These are phyloP conservation scores for Dothistroma pini DNA, from an alignment of 2,329 filamentous ascomycete genomes.

Conservation along the genomic window DNA sequence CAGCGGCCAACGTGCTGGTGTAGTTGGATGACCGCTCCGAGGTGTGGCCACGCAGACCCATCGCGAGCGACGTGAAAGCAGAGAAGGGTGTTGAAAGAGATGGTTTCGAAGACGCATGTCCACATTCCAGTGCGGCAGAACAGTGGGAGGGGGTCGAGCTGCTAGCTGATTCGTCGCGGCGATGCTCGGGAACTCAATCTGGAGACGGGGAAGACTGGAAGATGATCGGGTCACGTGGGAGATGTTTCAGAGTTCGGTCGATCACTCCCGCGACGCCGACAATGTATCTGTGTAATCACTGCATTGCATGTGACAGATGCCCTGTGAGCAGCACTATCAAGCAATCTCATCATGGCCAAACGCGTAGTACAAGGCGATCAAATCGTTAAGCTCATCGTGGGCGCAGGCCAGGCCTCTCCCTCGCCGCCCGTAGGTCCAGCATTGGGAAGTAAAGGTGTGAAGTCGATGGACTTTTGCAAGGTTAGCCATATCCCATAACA, in stretches of 20 bases:
- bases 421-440: conserved; percentile 96
- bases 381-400: conserved; percentile 96
- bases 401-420: conserved; percentile 89
- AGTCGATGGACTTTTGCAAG: conserved; percentile 99
- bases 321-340: not conserved
- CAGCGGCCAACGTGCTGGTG: conserved; percentile 4
- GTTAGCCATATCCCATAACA: conserved; percentile 45
- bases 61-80: not conserved
- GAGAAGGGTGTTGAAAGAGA: not conserved
- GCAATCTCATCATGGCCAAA: conserved; percentile 45
- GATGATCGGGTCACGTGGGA: not conserved
- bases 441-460: conserved; percentile 94
- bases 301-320: conserved; percentile 6
- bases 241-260: not conserved
- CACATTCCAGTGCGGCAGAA: conserved; percentile 8
- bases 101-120: conserved; percentile 2
- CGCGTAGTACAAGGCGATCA: conserved; percentile 58
- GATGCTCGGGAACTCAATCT: not conserved
- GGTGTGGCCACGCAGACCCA: not conserved
- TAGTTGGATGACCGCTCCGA: not conserved
- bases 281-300: not conserved
- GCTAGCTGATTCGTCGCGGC: not conserved
- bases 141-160: not conserved
- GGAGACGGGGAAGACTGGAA: not conserved
- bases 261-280: not conserved